A percentile compares a stretch with the other conserved stretches of the same genome.
These are phyloP conservation scores for Fragilaria crotonensis DNA, from an alignment of 108 stramenopile species.

Conservation along the genomic window DNA sequence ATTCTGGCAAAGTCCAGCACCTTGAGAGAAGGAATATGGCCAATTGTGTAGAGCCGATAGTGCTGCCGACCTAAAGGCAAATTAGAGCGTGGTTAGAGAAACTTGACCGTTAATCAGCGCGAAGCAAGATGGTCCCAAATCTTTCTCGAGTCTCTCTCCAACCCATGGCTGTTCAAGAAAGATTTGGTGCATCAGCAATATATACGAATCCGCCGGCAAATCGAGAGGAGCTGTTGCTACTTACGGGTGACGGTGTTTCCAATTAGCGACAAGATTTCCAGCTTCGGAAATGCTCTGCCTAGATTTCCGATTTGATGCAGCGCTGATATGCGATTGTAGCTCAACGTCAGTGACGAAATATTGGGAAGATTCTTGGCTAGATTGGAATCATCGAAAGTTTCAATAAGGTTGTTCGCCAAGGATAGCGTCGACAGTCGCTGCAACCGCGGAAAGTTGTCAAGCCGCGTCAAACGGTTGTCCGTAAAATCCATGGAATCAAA, in stretches of 20 bases:
- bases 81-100: constrained; percentile 22
- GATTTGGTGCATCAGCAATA: not conserved
- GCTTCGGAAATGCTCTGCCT: constrained; percentile 57
- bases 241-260: constrained; percentile 82
- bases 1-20: constrained; percentile 65
- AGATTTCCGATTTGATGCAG: constrained; percentile 58
- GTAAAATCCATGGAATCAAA: constrained; percentile 75
- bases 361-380: constrained; percentile 48
- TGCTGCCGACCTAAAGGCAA: constrained; percentile 76
- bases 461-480: constrained; percentile 59
- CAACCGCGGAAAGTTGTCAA: constrained; percentile 75
- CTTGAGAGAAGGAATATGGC: constrained; percentile 66
- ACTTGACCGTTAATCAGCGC: constrained; percentile 7
- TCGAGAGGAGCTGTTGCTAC: constrained; percentile 14
- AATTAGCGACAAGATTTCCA: constrained; percentile 56
- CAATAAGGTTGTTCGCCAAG: constrained; percentile 56
- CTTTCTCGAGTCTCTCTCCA: too few relatives aligned
- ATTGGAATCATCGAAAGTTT: constrained; percentile 50
- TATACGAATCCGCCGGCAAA: not conserved
- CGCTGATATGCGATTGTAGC: constrained; percentile 54
- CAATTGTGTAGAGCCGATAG: constrained; percentile 62
- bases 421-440: constrained; percentile 36
- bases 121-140: constrained; percentile 7
- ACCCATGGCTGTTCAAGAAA: constrained; percentile 4
- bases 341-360: constrained; percentile 44